Evolutionary conservation across 208 protist genomes (phyloP), one percentile per base, ranked within the genome.

Genomic region (Trypanosoma conorhini): DNA sequence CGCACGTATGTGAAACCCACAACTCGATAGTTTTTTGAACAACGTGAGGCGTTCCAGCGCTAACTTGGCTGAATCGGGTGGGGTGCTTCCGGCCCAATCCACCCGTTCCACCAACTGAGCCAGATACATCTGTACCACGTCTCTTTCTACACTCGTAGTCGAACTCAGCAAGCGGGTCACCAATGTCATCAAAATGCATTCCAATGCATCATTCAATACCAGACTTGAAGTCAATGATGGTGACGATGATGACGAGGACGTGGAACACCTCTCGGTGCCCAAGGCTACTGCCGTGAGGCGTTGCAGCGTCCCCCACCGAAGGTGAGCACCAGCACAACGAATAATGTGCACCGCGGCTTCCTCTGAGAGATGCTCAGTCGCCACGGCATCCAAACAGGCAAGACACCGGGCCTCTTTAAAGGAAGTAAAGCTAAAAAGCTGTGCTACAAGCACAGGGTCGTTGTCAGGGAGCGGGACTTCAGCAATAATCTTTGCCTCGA

Each of bases 371-470:
- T n/a, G 13, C 8, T 58, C 42, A 7, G 19, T 10, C 42, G 8
- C 21, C 0, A 58, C 52, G 0, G 30, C 15, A n/a, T 75, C 24
- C 42, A 75, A 50, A 48, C 52, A 67, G 7, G 40, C 12, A 30
- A 70, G 40, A 51, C 51, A 54, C 51, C 38, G 42, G 10, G 58
- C 4, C 44, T 44, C 55, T 26, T 26, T 56, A 15, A 15, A 22
- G 13, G 22, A 5, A 15, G 62, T 21, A 40, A 62, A 33, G 46
- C 40, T 51, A 31, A 68, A 51, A 42, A 77, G 52, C 4, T 67
- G 58, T 17, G 72, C 72, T 5, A 67, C 72, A 50, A 67, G 57
- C n/a, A 66, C 60, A 57, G 66, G 58, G 48, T 72, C 51, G 38
- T 54, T 24, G 3, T 51, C 28, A 3, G 65, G 72, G 40, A 72